phyloP scores from a whole-genome alignment of 2,329 filamentous ascomycete species.

The Colletotrichum abscissum region DNA sequence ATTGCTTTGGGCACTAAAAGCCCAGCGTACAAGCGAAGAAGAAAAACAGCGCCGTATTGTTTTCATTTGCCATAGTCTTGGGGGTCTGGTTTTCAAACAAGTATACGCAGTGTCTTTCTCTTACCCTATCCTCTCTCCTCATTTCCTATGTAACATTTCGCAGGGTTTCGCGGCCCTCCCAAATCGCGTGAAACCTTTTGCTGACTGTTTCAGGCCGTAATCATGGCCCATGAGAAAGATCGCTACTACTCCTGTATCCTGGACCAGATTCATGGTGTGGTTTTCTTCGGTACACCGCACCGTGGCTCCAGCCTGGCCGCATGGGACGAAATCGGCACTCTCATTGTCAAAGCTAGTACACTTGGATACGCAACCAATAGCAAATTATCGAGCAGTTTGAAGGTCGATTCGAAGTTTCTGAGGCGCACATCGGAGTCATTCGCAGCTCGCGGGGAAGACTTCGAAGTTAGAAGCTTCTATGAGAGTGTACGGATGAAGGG shows the following conservation, averaged over 20 bases:
- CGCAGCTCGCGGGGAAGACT: background rate
- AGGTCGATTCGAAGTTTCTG: background rate
- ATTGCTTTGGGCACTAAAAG: rapidly evolving
- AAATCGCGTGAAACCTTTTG: too few relatives aligned
- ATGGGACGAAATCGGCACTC: background rate
- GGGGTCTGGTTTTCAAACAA: background rate
- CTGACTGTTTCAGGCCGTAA: background rate
- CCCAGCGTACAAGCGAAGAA: background rate
- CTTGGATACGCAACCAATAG: background rate
- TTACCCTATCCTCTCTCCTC: too few relatives aligned
- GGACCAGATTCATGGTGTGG: background rate
- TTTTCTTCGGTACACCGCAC: background rate
- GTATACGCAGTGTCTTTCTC: background rate
- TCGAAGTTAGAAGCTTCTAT: background rate
- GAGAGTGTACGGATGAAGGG: rapidly evolving
- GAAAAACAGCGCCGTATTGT: background rate
- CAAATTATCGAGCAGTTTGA: background rate
- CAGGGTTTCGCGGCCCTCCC: too few relatives aligned
- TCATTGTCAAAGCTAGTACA: background rate
- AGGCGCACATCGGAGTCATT: rapidly evolving
- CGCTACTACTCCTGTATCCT: background rate
- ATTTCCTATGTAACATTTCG: too few relatives aligned
- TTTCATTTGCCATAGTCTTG: background rate
- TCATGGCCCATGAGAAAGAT: background rate
- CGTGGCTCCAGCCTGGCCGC: background rate